Evolutionary conservation across 495 filamentous ascomycete species (phyloP).

Genomic region (Trichoderma parareesei): DNA sequence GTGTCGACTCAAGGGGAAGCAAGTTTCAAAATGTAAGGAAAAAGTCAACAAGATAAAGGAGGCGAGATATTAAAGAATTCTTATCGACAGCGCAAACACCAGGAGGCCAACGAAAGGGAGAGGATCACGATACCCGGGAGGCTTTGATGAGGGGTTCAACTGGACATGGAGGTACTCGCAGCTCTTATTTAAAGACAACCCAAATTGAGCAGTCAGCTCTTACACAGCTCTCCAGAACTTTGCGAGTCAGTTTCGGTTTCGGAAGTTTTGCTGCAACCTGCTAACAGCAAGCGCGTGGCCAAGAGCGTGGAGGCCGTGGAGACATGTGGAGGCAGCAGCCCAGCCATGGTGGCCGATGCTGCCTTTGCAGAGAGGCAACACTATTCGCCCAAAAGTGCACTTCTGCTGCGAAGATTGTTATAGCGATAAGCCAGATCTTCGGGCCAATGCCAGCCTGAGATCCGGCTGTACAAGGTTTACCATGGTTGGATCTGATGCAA

Average conservation of each 20-base stretch:
- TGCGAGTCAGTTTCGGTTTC: neutral
- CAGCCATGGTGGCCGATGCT: neutral
- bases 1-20: neutral
- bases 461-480: neutral
- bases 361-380: no score
- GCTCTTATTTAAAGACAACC: neutral
- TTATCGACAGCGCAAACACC: neutral
- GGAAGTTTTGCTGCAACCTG: neutral
- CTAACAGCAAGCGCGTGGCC: neutral
- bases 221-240: neutral
- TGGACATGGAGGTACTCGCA: neutral
- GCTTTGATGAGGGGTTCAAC: neutral
- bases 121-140: neutral
- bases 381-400: no score
- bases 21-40: neutral
- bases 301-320: neutral
- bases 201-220: neutral
- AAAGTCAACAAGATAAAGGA: neutral
- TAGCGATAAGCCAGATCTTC: neutral
- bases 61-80: neutral
- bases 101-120: neutral
- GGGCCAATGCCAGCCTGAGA: neutral
- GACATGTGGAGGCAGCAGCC: neutral
- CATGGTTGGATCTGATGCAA: neutral
- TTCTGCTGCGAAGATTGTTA: neutral